Evolutionary conservation across 306 rosid genomes (phyloP).

Genomic region (Datisca glomerata): DNA sequence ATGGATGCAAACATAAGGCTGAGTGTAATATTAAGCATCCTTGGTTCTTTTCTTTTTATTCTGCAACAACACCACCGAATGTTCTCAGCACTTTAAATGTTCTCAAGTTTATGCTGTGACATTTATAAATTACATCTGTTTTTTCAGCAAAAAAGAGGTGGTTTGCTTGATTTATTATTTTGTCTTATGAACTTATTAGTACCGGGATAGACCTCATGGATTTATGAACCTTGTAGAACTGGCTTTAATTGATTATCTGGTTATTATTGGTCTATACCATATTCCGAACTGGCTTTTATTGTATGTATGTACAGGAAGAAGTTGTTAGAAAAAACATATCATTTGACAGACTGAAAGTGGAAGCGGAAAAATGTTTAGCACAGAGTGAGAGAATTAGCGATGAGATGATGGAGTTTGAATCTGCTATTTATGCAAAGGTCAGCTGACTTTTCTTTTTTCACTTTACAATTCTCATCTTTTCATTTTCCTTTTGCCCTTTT

Average conservation of each 20-base stretch:
- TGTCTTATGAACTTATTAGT: too few species aligned
- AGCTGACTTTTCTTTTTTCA: slow-evolving; percentile 1
- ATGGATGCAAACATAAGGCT: slow-evolving; percentile 72
- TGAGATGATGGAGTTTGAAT: slow-evolving; percentile 70
- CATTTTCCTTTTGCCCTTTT: neutral
- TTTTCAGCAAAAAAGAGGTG: too few species aligned
- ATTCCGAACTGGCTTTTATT: neutral
- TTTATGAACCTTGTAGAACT: too few species aligned
- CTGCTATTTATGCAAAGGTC: slow-evolving; percentile 63
- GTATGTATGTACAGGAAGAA: slow-evolving; percentile 53
- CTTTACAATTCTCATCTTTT: neutral
- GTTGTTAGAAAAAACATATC: slow-evolving; percentile 60
- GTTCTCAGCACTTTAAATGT: neutral
- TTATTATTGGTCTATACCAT: too few species aligned
- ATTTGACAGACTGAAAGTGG: slow-evolving; percentile 65
- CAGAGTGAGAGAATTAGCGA: slow-evolving; percentile 62
- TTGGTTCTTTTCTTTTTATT: too few species aligned
- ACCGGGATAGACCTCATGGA: too few species aligned
- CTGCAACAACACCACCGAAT: too few species aligned
- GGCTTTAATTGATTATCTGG: too few species aligned
- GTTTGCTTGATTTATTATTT: too few species aligned
- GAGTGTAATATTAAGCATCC: slow-evolving; percentile 46
- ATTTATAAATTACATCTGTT: too few species aligned
- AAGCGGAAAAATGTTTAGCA: slow-evolving; percentile 66
- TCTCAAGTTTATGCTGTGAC: slow-evolving; percentile 4